Percentiles rank a stretch among this genome's conserved stretches.
These are phyloP conservation scores for Populus pruinosa DNA, from an alignment of 345 rosid species.

Conservation along the genomic window DNA sequence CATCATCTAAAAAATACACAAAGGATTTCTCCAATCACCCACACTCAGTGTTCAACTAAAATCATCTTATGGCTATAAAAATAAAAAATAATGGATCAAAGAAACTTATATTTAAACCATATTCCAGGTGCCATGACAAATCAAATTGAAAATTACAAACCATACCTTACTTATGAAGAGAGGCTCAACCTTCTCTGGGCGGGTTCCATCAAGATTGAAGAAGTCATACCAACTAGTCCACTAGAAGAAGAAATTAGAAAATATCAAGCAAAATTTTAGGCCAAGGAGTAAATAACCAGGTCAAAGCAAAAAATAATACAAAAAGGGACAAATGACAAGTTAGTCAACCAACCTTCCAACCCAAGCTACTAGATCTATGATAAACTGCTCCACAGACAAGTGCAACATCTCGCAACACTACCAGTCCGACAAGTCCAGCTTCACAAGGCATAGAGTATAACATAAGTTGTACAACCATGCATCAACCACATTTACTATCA, in stretches of 20 bases:
- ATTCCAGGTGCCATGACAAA: not conserved
- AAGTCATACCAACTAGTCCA: constrained; percentile 76
- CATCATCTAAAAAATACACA: not conserved
- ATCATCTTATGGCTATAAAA: not conserved
- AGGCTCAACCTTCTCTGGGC: constrained; percentile 73
- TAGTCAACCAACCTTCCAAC: constrained; percentile 59
- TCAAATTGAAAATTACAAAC: not conserved
- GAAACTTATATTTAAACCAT: not conserved
- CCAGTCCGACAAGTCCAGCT: constrained; percentile 86
- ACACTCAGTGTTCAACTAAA: too few species aligned
- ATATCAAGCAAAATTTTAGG: not conserved
- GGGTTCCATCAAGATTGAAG: constrained; percentile 73
- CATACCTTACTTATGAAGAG: constrained; percentile 86
- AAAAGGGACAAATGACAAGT: not conserved
- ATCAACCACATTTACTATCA: not conserved
- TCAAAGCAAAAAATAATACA: not conserved
- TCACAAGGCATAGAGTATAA: constrained; percentile 12
- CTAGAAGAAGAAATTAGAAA: constrained; percentile 36
- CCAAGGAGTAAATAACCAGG: not conserved
- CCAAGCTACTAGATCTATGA: constrained; percentile 63
- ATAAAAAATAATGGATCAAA: too few species aligned
- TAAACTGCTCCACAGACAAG: constrained; percentile 82
- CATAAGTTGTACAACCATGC: not conserved
- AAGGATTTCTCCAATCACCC: not conserved
- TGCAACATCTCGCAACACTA: constrained; percentile 65